These are phyloP conservation scores for Gigaspora rosea DNA, from an alignment of 192 early-diverging fungal genomes.

Conservation along the genomic window DNA sequence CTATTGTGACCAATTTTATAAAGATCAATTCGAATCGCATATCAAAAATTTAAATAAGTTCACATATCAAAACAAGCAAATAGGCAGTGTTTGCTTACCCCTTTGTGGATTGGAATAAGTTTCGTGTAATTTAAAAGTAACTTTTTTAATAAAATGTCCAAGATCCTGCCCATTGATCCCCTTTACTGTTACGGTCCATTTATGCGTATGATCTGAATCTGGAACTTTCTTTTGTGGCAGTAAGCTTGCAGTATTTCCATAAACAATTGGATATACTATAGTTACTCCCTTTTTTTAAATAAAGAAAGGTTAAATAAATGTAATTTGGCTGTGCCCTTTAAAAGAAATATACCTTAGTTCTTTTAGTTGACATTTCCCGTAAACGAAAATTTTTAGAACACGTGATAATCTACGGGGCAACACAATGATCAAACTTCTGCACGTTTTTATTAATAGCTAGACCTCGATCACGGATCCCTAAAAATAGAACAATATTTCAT, in stretches of 20 bases:
- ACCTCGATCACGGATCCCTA: no score
- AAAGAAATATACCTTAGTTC: not conserved
- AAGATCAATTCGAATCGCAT: not conserved
- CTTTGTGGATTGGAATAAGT: conserved; percentile 76
- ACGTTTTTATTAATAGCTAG: no score
- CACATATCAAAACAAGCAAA: no score
- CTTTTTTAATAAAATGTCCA: conserved; percentile 82
- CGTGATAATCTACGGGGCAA: no score
- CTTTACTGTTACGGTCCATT: conserved; percentile 90
- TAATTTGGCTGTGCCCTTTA: not conserved
- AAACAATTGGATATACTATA: conserved; percentile 78
- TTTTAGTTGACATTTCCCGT: conserved; percentile 1
- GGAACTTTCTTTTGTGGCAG: conserved; percentile 61
- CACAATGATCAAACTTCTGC: no score
- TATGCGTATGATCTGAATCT: conserved; percentile 91
- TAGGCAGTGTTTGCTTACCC: conserved; percentile 42
- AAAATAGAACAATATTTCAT: no score
- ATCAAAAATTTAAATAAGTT: not conserved
- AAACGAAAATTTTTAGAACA: no score
- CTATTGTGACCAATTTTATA: conserved; percentile 38
- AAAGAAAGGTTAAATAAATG: not conserved
- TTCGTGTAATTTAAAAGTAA: conserved; percentile 95
- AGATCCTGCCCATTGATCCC: conserved; percentile 88
- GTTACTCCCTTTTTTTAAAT: conserved; percentile 54
- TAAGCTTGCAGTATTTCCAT: conserved; percentile 80